Evolutionary conservation across 1,139 yeast species (phyloP).

Genomic region (Blastobotrys raffinosifermentans): DNA sequence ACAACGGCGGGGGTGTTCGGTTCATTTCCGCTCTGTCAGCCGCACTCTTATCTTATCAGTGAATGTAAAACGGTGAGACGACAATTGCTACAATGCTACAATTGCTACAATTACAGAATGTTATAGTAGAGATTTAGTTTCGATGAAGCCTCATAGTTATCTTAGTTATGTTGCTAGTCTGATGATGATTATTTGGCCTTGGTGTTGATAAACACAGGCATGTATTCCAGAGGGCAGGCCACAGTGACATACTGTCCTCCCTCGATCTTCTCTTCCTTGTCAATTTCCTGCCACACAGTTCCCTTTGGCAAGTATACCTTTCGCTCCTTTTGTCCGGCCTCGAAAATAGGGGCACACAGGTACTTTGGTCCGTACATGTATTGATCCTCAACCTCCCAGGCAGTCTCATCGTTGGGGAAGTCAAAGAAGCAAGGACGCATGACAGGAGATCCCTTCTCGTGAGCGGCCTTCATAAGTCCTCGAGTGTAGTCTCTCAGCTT

Average conservation of each 20-base stretch:
- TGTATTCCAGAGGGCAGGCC: slow-evolving; percentile 7
- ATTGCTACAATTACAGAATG: too few relatives aligned
- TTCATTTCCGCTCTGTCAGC: too few relatives aligned
- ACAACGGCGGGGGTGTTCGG: too few relatives aligned
- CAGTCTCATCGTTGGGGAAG: slow-evolving; percentile 29
- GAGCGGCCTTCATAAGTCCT: slow-evolving; percentile 24
- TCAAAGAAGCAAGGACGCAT: slow-evolving; percentile 35
- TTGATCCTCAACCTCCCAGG: slow-evolving; percentile 31
- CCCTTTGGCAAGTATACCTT: slow-evolving; percentile 14
- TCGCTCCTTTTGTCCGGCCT: slow-evolving; percentile 7
- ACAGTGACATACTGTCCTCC: slow-evolving; percentile 13
- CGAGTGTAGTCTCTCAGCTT: slow-evolving; percentile 14
- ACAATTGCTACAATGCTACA: too few relatives aligned
- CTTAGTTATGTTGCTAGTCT: too few relatives aligned
- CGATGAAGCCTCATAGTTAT: too few relatives aligned
- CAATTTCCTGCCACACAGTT: slow-evolving; percentile 12
- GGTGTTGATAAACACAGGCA: slow-evolving; percentile 18
- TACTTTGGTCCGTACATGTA: slow-evolving; percentile 34
- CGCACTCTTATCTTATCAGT: too few relatives aligned
- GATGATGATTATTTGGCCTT: too few relatives aligned
- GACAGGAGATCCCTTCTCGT: slow-evolving; percentile 31
- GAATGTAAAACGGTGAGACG: too few relatives aligned
- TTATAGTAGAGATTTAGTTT: too few relatives aligned
- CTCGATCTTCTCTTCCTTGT: slow-evolving; percentile 4
- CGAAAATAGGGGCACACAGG: slow-evolving; percentile 34